Percentiles rank a stretch among this genome's conserved stretches.
These are phyloP conservation scores for Flaveria brownii DNA, from an alignment of 129 eudicot genomes.

Conservation along the genomic window DNA sequence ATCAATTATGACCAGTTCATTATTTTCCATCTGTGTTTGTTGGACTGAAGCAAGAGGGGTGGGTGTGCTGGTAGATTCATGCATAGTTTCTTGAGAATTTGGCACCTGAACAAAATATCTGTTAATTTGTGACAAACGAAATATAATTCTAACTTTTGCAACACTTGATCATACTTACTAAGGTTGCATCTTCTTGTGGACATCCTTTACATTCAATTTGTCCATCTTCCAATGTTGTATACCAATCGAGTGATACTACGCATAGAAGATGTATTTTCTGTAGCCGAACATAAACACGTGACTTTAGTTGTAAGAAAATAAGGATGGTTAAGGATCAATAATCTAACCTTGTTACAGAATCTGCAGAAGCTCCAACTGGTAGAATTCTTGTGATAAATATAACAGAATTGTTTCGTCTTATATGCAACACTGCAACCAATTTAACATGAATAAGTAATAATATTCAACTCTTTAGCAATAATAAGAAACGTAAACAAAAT, in stretches of 20 bases:
- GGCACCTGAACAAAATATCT: not conserved
- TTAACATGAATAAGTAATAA: not conserved
- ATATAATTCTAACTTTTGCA: not conserved
- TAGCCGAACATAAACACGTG: not conserved
- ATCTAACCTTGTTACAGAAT: conserved; percentile 6
- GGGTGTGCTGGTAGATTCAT: conserved; percentile 3
- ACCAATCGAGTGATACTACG: not conserved
- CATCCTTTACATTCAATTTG: not conserved
- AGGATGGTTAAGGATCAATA: too few species aligned
- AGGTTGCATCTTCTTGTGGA: not conserved
- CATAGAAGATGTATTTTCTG: conserved; percentile 10
- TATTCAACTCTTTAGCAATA: not conserved
- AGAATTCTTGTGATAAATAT: not conserved
- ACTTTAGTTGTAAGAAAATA: not conserved
- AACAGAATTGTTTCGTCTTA: not conserved
- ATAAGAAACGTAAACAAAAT: not conserved
- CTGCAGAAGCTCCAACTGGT: not conserved
- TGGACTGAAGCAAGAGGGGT: conserved; percentile 30
- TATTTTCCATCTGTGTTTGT: conserved; percentile 23
- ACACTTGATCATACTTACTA: not conserved
- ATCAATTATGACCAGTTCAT: conserved; percentile 17
- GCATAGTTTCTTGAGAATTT: not conserved
- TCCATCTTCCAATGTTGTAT: not conserved
- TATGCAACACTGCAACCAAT: conserved; percentile 12
- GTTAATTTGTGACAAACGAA: not conserved